Evolutionary conservation across 352 stramenopile genomes (phyloP), one percentile per base, ranked within the genome.

Genomic region (Lagenidium giganteum): DNA sequence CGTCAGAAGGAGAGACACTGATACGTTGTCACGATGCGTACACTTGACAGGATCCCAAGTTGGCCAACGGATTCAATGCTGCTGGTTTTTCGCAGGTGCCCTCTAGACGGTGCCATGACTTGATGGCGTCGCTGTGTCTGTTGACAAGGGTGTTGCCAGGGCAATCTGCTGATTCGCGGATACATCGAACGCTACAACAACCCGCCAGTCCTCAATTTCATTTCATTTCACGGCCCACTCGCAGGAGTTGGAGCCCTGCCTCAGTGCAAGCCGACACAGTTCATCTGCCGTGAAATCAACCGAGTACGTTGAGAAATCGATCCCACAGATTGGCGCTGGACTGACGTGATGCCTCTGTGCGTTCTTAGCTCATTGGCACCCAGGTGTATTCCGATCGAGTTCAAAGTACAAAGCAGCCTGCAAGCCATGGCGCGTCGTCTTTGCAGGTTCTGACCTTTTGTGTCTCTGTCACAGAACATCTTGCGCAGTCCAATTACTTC

Each of bases 151-250:
- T 49, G 12, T 32, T 18, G 14, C 25, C 29, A 69, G 76, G 93
- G 93, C 4, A 97, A 97, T 35, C 79, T 96, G 35, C 57, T 98
- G 14, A 95, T 97, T 51, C 78, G 92, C n/a, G 91, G 80, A 5
- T 98, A 98, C 58, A 93, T 98, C 39, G 61, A 95, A 36, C 77
- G 78, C 9, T 96, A 95, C 67, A 98, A 98, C 51, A 55, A 93
- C 48, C 93, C 93, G 23, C 80, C 88, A 8, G 88, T 97, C 11
- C 41, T 79, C 42, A 95, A 78, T 36, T 97, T 97, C 47, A 56
- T 97, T 18, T 95, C 83, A 11, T 75, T 98, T 38, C 92, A 97
- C 60, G 93, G 93, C 2, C 86, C 93, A 1, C 75, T 97, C 31
- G 87, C 83, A 36, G 93, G 93, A 11, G 82, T 96, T 17, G 90